Conservation (phyloP, 2,329 filamentous ascomycete species). For the Trichoderma simmonsii region DNA sequence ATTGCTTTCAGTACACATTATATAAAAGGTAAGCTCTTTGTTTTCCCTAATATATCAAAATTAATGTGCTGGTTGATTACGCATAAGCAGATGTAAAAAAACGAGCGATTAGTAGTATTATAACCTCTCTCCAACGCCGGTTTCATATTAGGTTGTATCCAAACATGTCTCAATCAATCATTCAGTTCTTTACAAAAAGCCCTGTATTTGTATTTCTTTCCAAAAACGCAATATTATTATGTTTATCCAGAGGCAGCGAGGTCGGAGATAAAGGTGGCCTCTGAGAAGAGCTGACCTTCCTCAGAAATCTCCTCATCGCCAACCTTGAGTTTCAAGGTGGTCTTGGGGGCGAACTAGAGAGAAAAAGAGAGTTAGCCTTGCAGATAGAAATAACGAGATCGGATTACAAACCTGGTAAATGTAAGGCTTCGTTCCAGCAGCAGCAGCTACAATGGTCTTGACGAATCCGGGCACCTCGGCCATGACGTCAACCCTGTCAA, state of each 20-base stretch:
- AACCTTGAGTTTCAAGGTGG: slow-evolving; percentile 78
- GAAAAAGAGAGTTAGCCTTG: background rate
- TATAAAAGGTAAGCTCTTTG: background rate
- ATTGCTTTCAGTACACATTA: background rate
- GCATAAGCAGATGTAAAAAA: slow-evolving; percentile 20
- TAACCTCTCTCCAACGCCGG: slow-evolving; percentile 28
- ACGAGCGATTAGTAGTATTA: slow-evolving; percentile 24
- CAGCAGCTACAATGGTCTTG: slow-evolving; percentile 85
- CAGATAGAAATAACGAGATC: background rate
- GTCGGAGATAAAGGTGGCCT: slow-evolving; percentile 93
- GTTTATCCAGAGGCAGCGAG: slow-evolving; percentile 14
- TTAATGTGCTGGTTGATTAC: background rate
- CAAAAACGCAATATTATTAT: background rate
- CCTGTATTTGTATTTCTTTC: slow-evolving; percentile 9
- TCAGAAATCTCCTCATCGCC: slow-evolving; percentile 77
- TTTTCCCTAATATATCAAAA: background rate
- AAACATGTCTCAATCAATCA: slow-evolving; percentile 19
- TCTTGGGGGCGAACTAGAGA: slow-evolving; percentile 64
- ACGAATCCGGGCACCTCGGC: slow-evolving; percentile 93
- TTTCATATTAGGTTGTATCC: slow-evolving; percentile 22
- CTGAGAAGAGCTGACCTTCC: slow-evolving; percentile 74
- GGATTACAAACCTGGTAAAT: slow-evolving; percentile 77
- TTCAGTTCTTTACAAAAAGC: slow-evolving; percentile 14
- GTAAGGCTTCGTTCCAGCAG: slow-evolving; percentile 91
- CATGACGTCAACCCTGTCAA: slow-evolving; percentile 89